These are phyloP conservation scores for Puccinia horiana DNA, from an alignment of 1,284 basidiomycete genomes.

Conservation along the genomic window DNA sequence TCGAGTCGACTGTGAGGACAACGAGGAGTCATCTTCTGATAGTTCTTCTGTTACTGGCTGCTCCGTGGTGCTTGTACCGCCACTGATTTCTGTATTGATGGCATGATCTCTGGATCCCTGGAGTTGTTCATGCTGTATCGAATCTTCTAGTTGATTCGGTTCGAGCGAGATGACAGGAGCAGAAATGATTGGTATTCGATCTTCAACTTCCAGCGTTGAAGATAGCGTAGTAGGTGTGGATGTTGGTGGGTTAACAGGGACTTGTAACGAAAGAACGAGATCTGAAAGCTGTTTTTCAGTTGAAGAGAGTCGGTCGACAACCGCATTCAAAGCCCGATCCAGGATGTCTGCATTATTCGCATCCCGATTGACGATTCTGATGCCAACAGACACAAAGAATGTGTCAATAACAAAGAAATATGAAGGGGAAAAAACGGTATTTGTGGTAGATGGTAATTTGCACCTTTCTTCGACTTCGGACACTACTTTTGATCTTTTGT, in stretches of 20 bases:
- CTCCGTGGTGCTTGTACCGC: not conserved
- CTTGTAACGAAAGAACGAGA: conserved; percentile 6
- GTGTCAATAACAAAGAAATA: not conserved
- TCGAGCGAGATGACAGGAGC: not conserved
- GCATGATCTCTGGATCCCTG: not conserved
- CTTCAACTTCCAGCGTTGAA: not conserved
- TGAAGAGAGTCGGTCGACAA: conserved; percentile 18
- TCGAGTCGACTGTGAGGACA: not conserved
- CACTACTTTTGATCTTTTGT: conserved; percentile 80
- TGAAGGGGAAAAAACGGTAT: not conserved
- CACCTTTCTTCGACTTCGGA: conserved; percentile 78
- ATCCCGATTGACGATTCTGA: conserved; percentile 31
- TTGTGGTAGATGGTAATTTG: not conserved
- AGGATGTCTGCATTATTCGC: conserved; percentile 10
- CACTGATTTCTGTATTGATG: not conserved
- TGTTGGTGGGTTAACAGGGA: not conserved
- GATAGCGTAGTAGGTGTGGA: not conserved
- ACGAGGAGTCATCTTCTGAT: not conserved
- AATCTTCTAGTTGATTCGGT: not conserved
- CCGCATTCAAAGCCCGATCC: conserved; percentile 28
- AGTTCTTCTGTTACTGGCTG: not conserved
- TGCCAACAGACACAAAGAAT: not conserved
- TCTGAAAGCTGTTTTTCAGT: conserved; percentile 36
- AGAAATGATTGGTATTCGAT: not conserved
- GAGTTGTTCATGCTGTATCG: not conserved